phyloP scores from a whole-genome alignment of 129 eudicot genomes.

The Gnaphalium uliginosum region DNA sequence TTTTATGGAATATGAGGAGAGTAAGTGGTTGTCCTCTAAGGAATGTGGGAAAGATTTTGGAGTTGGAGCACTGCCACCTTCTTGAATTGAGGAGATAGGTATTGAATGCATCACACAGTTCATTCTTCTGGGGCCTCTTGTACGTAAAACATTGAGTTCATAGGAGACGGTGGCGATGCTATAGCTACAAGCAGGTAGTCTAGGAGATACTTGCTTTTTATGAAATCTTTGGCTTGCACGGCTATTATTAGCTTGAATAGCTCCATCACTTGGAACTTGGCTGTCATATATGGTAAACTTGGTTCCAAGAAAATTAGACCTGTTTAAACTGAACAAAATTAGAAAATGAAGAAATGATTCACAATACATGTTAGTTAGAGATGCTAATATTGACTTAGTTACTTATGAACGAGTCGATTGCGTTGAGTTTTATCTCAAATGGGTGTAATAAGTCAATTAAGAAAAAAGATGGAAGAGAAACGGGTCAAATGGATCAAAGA shows the following conservation, averaged over 20 bases:
- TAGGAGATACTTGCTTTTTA: slow-evolving; percentile 74
- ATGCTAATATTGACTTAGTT: background rate
- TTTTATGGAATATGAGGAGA: slow-evolving; percentile 35
- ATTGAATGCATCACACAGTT: slow-evolving; percentile 76
- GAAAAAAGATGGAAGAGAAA: background rate
- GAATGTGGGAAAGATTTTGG: slow-evolving; percentile 62
- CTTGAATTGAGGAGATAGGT: slow-evolving; percentile 77
- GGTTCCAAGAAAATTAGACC: slow-evolving; percentile 96
- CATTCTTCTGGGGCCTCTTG: slow-evolving; percentile 90
- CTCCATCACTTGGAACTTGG: slow-evolving; percentile 62
- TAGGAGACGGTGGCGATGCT: slow-evolving; percentile 71
- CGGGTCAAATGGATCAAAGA: background rate
- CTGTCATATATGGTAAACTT: slow-evolving; percentile 82
- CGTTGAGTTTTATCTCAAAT: background rate
- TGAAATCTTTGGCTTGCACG: slow-evolving; percentile 63
- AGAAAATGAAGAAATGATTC: background rate
- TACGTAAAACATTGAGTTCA: slow-evolving; percentile 81
- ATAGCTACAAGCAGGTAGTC: slow-evolving; percentile 72
- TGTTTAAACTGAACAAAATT: slow-evolving; percentile 29
- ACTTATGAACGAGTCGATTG: background rate
- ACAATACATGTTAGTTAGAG: background rate
- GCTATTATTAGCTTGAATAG: slow-evolving; percentile 37
- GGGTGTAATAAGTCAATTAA: background rate
- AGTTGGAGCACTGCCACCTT: slow-evolving; percentile 89
- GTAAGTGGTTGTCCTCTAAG: slow-evolving; percentile 38